Base-by-base conservation (phyloP, 805 yeast species). In the Saccharomyces paradoxus region DNA sequence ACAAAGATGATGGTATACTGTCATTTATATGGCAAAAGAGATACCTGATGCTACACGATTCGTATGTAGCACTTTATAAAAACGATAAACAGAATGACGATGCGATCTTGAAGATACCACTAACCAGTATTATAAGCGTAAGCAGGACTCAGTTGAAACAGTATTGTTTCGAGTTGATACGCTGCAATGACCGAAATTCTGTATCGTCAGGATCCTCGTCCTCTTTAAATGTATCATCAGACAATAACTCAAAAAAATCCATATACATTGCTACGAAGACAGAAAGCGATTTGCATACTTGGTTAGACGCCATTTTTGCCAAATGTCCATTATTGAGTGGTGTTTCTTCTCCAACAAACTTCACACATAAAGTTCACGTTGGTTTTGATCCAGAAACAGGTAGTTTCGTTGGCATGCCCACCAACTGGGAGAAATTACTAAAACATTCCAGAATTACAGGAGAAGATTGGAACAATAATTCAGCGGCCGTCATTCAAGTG, bases 1-100 rank as follows among this genome's bases (percentile, higher is more conserved):
- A 89, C 56, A 91, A 89, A 69, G 98, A 92, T 63, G 97, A 92
- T 63, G 97, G 97, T 13, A 74, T 92, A 58, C 81, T 89, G 59
- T 81, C 90, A 5, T 90, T 91, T 68, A 76, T 96, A 61, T 92
- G 99, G 99, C 90, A 91, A 55, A 90, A 90, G 66, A 81, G 94
- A 63, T 92, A 77, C 69, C 74, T 92, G 73, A 86, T 88, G 5
- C 74, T 92, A 50, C 81, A 82, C 61, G 96, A 90, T 59, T 79
- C 86, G 46, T 80, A 84, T 48, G 71, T 92, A 55, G 86, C 84
- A 54, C 81, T 92, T 59, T 87, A 84, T 73, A 89, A 87, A 64
- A 78, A 74, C 52, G 96, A 89, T 56, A 64, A 68, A 27, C 66
- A 66, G 24, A 57, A 56, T 41, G 75, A 76, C 31, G 83, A 81